Base-by-base conservation (phyloP, 176 grass and related monocot species). In the Typha latifolia region DNA sequence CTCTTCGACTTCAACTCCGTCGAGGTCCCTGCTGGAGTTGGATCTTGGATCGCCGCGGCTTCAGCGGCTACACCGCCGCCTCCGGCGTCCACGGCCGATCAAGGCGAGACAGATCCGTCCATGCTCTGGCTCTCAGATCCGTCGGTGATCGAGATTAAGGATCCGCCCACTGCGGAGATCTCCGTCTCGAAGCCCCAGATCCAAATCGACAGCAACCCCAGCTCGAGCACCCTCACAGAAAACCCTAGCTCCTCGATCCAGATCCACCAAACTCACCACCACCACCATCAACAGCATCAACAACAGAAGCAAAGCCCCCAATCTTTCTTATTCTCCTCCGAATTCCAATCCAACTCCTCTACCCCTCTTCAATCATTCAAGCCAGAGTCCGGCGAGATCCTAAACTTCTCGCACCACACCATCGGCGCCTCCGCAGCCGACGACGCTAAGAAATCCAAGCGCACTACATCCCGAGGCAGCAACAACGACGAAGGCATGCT, bases 401-500 rank as follows among this genome's bases (percentile, higher is more conserved):
- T 97, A 34, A 92, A 78, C 73, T 97, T 91, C 82, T 91, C 82
- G 21, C 82, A 96, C 65, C 91, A 81, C 70, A 43, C 37, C 37
- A 43, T 43, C 37, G 5, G 78, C 84, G 51, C 61, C 77, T 47
- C 75, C 48, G 71, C 69, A 11, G 64, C 71, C 65, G 80, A 82
- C 4, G 23, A 53, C 10, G 83, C 69, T 16, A 96, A 89, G 79
- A 69, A 79, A 20, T 96, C 88, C 6, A 96, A 70, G 74, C 88
- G 90, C 83, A 85, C 87, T 15, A 89, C 84, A 47, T 96, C 93
- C 43, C 86, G 85, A 61, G 78, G 77, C 9, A 97, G 85, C 74
- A 92, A 91, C 88, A 96, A 68, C 63, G 84, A 82, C 49, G 91
- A 96, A 66, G 87, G 87, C 51, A 90, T 97, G 89, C 89, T 97